Base-by-base conservation (phyloP, 306 rosid species). In the Crataegus laevigata region DNA sequence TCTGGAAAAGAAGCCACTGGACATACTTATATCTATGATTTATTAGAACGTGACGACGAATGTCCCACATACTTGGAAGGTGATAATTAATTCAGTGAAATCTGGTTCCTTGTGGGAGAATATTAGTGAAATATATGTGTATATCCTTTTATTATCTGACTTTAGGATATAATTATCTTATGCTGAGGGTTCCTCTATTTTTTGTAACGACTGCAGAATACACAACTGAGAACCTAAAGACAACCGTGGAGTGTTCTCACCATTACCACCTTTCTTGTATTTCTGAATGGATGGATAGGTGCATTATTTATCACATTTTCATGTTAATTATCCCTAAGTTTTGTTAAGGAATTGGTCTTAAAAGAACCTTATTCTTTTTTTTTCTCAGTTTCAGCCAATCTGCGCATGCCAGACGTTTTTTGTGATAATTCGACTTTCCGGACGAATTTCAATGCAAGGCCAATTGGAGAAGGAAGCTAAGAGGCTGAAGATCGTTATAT, bases 201-300 rank as follows among this genome's bases (percentile, higher is more conserved):
- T 36, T 70, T 50, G 61, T 45, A n/a, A 47, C 64, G 43, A 58
- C 80, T 60, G 69, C 82, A 88, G 92, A 61, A 24, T 88, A 84
- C 61, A 69, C 74, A 11, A 10, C 51, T 38, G 75, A 84, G 12
- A 86, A 88, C 68, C 92, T 90, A 0, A 82, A 51, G 84, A 80
- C 79, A 19, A 42, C 47, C 3, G 10, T 80, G 17, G 8, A 73
- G 42, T 88, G 90, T 73, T 45, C 52, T 15, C 88, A 84, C 65
- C 60, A 73, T 34, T 86, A 59, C 57, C 92, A 86, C 74, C 90
- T 88, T 66, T 18, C 76, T 13, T 88, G 90, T 32, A 82, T 86
- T 72, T 82, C 47, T 28, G 90, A 81, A 8, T 88, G 90, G 92
- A 10, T 17, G n/a, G 40, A 36, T 36, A 36, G 1, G 9, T 36